Base-by-base conservation (phyloP, 139 green algal genomes). In the Tetraselmis striata region DNA sequence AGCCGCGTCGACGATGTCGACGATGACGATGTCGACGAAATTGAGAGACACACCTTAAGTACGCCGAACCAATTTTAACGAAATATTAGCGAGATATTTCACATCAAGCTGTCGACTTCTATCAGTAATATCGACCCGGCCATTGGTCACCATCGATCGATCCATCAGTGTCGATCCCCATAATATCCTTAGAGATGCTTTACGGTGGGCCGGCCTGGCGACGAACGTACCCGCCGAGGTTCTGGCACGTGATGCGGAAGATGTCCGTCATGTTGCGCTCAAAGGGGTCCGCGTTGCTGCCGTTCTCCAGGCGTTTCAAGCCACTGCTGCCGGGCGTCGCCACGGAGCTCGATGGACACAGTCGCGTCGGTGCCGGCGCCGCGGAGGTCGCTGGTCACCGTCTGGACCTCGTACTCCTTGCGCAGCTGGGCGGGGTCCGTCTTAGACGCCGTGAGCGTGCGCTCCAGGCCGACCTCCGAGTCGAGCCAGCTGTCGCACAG, bases 291-390 rank as follows among this genome's bases (percentile, higher is more conserved):
- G 24, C 23, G 29, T n/a, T 67, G 45, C 18, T 18, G 45, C 45
- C 45, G 45, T 67, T 67, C 45, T 67, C 45, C 11, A 67, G 45
- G 45, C 45, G 45, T 18, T 77, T 1, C 1, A 78, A 76, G 22
- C 86, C 82, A 27, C 81, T 88, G 82, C 24, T 74, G 22, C 76
- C 84, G 24, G n/a, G 28, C n/a, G 1, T 24, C 29, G 32, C 86
- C 91, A 11, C 79, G 75, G 29, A 94, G 83, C 79, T 92, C 91
- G 27, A 92, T 75, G 77, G 85, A 90, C 23, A 94, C 88, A 31
- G 87, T 87, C 58, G 91, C 90, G 77, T 94, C 91, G 25, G 88
- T 93, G 79, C 88, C 88, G 1, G 88, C 88, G 28, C 86, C 86
- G 23, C 31, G 76, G 22, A 83, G 28, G 74, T 90, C 82, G 31